phyloP scores from a whole-genome alignment of 495 filamentous ascomycete species.

The Penicillium chermesinum region DNA sequence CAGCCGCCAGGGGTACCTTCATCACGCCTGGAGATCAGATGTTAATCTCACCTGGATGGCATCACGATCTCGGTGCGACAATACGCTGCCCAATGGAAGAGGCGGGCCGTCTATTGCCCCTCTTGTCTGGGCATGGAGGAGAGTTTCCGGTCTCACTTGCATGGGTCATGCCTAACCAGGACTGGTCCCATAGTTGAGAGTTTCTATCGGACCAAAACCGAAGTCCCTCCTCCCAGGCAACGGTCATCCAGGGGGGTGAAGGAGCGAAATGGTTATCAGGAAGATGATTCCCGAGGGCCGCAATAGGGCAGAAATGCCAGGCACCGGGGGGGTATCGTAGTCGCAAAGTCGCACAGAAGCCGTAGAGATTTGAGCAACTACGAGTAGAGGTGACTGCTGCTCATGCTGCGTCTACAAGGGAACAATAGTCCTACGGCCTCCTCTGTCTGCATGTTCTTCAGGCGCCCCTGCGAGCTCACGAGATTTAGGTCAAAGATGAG shows the following conservation, averaged over 20 bases:
- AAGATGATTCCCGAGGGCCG: not conserved
- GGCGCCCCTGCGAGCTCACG: too few species aligned
- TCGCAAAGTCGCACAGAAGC: too few species aligned
- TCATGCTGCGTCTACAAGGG: too few species aligned
- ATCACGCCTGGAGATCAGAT: slow-evolving; percentile 1
- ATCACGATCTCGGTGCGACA: slow-evolving; percentile 10
- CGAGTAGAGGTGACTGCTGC: too few species aligned
- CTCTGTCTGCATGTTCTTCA: too few species aligned
- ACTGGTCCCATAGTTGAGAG: not conserved
- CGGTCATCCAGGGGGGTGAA: not conserved
- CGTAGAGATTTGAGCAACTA: too few species aligned
- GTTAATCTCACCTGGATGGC: slow-evolving; percentile 1
- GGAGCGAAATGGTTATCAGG: not conserved
- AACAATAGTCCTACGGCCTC: too few species aligned
- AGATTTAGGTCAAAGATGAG: too few species aligned
- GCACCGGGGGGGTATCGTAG: too few species aligned
- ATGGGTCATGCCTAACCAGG: not conserved
- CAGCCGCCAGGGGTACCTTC: too few species aligned
- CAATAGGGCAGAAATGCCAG: too few species aligned
- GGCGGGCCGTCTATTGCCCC: slow-evolving; percentile 3
- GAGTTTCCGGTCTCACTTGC: not conserved
- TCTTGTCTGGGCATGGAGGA: not conserved
- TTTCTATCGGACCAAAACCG: not conserved
- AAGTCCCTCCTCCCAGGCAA: not conserved
- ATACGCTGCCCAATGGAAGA: not conserved